A percentile compares a stretch with the other conserved stretches of the same genome.
These are phyloP conservation scores for Maudiozyma serrabonitensis DNA, from an alignment of 805 yeast species.

Conservation along the genomic window DNA sequence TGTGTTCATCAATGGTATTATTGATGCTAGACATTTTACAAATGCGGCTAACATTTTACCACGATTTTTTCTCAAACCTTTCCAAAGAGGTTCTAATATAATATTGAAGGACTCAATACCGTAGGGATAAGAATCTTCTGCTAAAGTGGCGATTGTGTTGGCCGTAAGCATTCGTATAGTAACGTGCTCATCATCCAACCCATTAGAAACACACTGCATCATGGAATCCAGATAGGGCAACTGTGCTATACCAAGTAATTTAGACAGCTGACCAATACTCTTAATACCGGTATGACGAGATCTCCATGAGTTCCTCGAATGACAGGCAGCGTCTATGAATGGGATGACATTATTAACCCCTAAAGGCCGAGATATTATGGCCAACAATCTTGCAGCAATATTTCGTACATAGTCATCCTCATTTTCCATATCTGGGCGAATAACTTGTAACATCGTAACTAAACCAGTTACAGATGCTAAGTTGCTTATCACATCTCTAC, in stretches of 20 bases:
- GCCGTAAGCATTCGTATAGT: conserved; percentile 66
- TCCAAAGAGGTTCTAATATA: conserved; percentile 69
- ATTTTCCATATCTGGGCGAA: conserved; percentile 76
- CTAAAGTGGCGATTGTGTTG: conserved; percentile 58
- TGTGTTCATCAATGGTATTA: conserved; percentile 79
- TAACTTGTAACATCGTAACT: conserved; percentile 62
- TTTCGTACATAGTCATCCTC: conserved; percentile 74
- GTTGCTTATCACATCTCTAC: conserved; percentile 66
- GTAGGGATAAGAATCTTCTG: conserved; percentile 75
- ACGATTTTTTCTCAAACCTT: conserved; percentile 63
- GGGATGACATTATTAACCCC: conserved; percentile 70
- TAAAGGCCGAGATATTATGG: conserved; percentile 71
- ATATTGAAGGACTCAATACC: conserved; percentile 83
- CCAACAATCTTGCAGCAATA: conserved; percentile 67
- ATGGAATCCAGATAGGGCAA: conserved; percentile 64
- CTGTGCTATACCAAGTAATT: conserved; percentile 57
- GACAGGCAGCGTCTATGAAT: conserved; percentile 70
- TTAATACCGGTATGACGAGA: conserved; percentile 78
- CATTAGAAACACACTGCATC: conserved; percentile 48
- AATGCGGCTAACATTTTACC: conserved; percentile 73
- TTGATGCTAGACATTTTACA: conserved; percentile 63
- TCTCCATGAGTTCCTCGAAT: conserved; percentile 66
- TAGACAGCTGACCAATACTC: conserved; percentile 66
- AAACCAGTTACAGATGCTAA: conserved; percentile 77
- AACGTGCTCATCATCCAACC: conserved; percentile 57